Conservation (phyloP, 1,284 basidiomycete species). For the Quambalaria eucalypti region DNA sequence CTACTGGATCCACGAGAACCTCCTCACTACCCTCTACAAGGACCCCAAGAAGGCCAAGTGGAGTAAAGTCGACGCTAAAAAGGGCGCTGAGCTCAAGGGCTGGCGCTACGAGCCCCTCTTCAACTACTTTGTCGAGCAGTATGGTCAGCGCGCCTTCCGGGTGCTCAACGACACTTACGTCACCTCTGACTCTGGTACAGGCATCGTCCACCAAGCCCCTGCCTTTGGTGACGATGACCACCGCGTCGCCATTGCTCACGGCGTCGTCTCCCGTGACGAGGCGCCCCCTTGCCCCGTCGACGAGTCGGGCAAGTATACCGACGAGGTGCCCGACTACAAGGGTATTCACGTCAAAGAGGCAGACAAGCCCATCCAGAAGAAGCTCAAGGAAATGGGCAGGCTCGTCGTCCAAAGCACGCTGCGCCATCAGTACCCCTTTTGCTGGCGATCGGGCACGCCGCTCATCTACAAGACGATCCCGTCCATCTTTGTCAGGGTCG, state of each 20-base stretch:
- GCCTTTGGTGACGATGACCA: conserved; percentile 99
- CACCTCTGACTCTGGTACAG: conserved; percentile 85
- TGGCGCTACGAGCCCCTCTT: conserved; percentile 95
- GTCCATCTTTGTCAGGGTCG: conserved; percentile 89
- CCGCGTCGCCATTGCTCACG: conserved; percentile 76
- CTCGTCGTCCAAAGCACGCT: conserved; percentile 79
- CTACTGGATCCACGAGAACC: conserved; percentile 83
- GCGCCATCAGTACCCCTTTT: conserved; percentile 90
- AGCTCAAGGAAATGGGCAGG: conserved; percentile 75
- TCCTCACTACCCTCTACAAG: conserved; percentile 86
- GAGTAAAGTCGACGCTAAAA: conserved; percentile 74
- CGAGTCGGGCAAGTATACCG: conserved; percentile 77
- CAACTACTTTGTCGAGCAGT: conserved; percentile 91
- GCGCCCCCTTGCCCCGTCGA: conserved; percentile 94
- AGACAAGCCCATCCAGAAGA: conserved; percentile 87
- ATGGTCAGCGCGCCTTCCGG: conserved; percentile 80
- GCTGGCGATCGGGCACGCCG: conserved; percentile 88
- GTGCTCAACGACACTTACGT: conserved; percentile 89
- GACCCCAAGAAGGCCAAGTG: conserved; percentile 95
- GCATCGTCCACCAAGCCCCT: conserved; percentile 97
- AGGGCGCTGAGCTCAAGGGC: conserved; percentile 85
- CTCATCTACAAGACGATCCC: conserved; percentile 94
- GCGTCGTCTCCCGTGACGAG: conserved; percentile 72
- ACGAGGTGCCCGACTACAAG: conserved; percentile 77
- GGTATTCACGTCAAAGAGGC: conserved; percentile 92